Base-by-base conservation (phyloP, 1,139 yeast species). In the Pichia sp. region DNA sequence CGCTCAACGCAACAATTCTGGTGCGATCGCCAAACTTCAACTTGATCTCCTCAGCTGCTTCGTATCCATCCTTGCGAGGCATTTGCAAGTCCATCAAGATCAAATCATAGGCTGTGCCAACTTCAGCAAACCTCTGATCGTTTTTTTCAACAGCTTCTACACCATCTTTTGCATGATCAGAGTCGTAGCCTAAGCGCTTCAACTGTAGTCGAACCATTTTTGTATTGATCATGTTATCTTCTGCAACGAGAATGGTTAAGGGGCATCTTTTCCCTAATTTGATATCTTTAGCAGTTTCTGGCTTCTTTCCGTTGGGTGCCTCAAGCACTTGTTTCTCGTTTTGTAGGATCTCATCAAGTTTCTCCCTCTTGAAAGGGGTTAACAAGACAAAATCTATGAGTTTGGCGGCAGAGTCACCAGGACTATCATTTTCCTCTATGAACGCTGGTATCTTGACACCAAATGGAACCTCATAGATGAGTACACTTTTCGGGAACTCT, bases 81-180 rank as follows among this genome's bases (percentile, higher is more conserved):
- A 90, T 90, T 68, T 90, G 96, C 51, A 90, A 85, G 70, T 90
- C 97, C 97, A 90, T 89, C 64, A 90, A 86, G 4, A 90, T 80
- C 55, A 90, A 72, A 62, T 86, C 90, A 67, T 77, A 88, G 41
- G 67, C 64, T 2, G 65, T 68, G 29, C 72, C 74, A 5, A 54
- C 54, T 16, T 50, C 50, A 1, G 11, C 41, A 36, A 64, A 42
- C 54, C 65, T 66, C 10, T 64, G 64, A 44, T 70, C 66, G 58
- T 79, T 77, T 63, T 68, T 73, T 49, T 74, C 76, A 16, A 79
- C 59, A 2, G 73, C 83, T 56, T 77, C 81, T 26, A 77, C 75
- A 0, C 84, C 84, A 60, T 79, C 82, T 60, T 77, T 77, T 31
- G 84, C 85, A 56, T 79, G 81, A 53, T 78, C 84, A 0, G 81